Base-by-base conservation (phyloP, 768 basidiomycete genomes). In the Agaricus sinodeliciosus region DNA sequence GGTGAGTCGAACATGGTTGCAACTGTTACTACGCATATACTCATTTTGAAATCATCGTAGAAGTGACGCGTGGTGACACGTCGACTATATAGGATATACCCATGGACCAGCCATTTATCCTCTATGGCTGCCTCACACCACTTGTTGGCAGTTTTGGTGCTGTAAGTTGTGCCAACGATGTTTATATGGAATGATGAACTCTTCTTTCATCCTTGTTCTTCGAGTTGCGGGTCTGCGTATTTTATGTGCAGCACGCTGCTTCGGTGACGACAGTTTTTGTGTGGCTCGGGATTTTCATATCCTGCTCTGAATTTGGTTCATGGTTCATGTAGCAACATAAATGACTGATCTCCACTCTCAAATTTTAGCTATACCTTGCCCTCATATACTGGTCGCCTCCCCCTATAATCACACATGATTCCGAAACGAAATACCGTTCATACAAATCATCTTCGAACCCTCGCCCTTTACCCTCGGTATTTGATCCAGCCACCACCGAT, bases 121-220 rank as follows among this genome's bases (percentile, higher is more conserved):
- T 75, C 50, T 74, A 70, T 60, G 70, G 69, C 48, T 63, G 65
- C 48, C 57, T 71, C 45, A 61, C 65, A 45, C 42, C 72, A 18
- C 56, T 69, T 13, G 61, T 59, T 18, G 67, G 65, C 26, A 63
- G 64, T 51, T 47, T 73, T 22, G 51, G 67, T 43, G 60, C 67
- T 62, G 75, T 77, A 62, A 71, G 75, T 71, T 8, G 36, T 60
- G 9, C 4, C 40, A 25, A n/a, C 16, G 27, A 37, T 35, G 2
- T 18, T 43, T 35, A 18, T 35, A 39, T 54, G 16, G 54, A 26
- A 62, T 69, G 87, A 88, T 87, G 84, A 71, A 59, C 68, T 72
- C 73, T 71, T 16, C 67, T 79, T 47, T 88, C 89, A 91, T 91
- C 88, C 88, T 91, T 91, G 88, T 91, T 90, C 88, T 90, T 86